These are phyloP conservation scores for Russula ochroleuca DNA, from an alignment of 768 basidiomycete species.

Conservation along the genomic window DNA sequence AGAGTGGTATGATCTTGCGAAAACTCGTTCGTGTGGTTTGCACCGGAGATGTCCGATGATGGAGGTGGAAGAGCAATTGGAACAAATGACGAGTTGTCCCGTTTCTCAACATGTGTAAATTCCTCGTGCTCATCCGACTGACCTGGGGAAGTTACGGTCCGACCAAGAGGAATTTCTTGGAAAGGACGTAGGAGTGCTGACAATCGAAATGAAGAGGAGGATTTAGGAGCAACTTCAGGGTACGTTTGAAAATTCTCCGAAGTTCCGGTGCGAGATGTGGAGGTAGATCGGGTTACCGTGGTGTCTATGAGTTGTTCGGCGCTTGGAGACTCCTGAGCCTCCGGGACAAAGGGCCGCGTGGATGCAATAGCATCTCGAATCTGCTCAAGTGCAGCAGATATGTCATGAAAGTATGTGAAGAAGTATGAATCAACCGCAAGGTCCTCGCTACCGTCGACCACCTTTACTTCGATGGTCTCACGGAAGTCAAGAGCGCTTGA, in stretches of 20 bases:
- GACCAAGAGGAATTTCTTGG: conserved; percentile 48
- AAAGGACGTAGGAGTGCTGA: conserved; percentile 65
- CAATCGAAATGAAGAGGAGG: conserved; percentile 53
- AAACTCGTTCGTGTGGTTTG: neutral
- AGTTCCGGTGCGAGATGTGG: conserved; percentile 10
- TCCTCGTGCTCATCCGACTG: conserved; percentile 48
- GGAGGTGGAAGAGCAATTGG: conserved; percentile 18
- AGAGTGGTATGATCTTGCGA: conserved; percentile 9
- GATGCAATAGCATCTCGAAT: conserved; percentile 71
- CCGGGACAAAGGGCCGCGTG: conserved; percentile 41
- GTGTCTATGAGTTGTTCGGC: conserved; percentile 51
- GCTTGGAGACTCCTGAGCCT: conserved; percentile 31
- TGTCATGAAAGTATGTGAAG: conserved; percentile 90
- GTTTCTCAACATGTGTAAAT: conserved; percentile 66
- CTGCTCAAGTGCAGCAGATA: conserved; percentile 69
- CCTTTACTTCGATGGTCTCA: conserved; percentile 93
- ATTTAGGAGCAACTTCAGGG: conserved; percentile 33
- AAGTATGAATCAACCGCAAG: conserved; percentile 85
- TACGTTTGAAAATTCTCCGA: conserved; percentile 31
- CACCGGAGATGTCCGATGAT: neutral
- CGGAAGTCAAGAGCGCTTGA: conserved; percentile 91
- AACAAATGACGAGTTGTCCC: conserved; percentile 50
- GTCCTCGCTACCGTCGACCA: conserved; percentile 74
- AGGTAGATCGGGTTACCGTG: conserved; percentile 37
- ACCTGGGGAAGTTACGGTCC: conserved; percentile 35